Base-by-base conservation (phyloP, 768 basidiomycete species). In the Pleurotus tuber-regium region DNA sequence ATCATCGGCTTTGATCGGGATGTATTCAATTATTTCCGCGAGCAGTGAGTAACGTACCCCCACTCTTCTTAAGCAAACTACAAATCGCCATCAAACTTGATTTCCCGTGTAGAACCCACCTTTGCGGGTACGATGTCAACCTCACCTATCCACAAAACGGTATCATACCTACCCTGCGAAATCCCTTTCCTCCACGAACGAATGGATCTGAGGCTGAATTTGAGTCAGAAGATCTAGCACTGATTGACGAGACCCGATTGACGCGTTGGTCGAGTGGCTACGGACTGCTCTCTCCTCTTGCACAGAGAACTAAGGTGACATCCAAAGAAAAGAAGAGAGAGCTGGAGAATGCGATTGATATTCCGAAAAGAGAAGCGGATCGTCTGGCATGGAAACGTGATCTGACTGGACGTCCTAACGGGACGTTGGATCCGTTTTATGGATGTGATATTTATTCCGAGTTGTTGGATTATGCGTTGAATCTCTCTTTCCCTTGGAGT, bases 381-480 rank as follows among this genome's bases (percentile, higher is more conserved):
- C n/a, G n/a, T n/a, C 38, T 8, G 33, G 38, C 28, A 4, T 31
- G 41, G 28, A 11, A 12, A 25, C 28, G 28, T 11, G n/a, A 67
- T 64, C 19, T 66, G 64, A 29, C 70, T 78, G 29, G 64, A 77
- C 42, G 76, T 83, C 58, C 63, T 77, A 24, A 47, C 5, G 43
- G 43, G 7, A 44, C 43, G 24, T 18, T 44, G 1, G 52, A 78
- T 81, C 43, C 43, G 24, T 44, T 44, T 23, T 86, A 86, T 40
- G 82, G 82, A 5, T 89, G 88, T 64, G 70, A 80, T 50, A 61
- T 88, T 7, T 74, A 79, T 40, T 78, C 83, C 51, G 79, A 84
- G 68, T 76, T 84, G 65, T 58, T 86, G 28, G 87, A 89, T 64
- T 89, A 88, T 57, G 84, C 86, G 11, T 43, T 82, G 53, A 90